A percentile compares a stretch with the other conserved stretches of the same genome.
phyloP scores from a whole-genome alignment of 306 rosid species.

The Myrica gale region DNA sequence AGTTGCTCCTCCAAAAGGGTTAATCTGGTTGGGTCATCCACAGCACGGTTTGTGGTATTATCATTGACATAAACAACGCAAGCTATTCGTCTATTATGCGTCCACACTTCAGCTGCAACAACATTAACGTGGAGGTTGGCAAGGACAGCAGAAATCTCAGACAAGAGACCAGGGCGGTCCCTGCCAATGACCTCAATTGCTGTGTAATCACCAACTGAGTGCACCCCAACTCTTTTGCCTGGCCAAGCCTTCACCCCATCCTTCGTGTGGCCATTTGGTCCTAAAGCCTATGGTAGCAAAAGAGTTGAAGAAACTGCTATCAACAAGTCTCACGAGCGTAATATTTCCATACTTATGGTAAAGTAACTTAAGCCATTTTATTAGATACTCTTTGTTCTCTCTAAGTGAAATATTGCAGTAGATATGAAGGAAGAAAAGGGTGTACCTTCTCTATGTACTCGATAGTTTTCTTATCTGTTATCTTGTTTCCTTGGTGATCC shows the following conservation, averaged over 20 bases:
- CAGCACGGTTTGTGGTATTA: conserved; percentile 38
- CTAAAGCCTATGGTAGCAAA: conserved; percentile 68
- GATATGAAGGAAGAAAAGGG: conserved; percentile 19
- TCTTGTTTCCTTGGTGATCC: conserved; percentile 80
- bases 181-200: conserved; percentile 69
- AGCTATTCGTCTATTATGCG: conserved; percentile 70
- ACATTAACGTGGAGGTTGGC: conserved; percentile 65
- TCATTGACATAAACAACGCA: conserved; percentile 67
- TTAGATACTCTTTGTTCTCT: neutral
- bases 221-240: conserved; percentile 64
- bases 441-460: conserved; percentile 73
- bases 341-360: neutral
- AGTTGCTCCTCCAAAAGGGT: conserved; percentile 76
- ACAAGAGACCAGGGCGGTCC: conserved; percentile 80
- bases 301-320: conserved; percentile 44
- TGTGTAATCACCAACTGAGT: conserved; percentile 60
- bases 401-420: conserved; percentile 5
- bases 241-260: conserved; percentile 54
- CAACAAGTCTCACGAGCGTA: conserved; percentile 28
- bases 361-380: neutral
- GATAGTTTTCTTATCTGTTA: conserved; percentile 63
- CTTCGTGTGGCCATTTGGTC: conserved; percentile 64
- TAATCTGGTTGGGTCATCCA: conserved; percentile 49
- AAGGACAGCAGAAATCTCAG: conserved; percentile 79
- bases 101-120: conserved; percentile 79